A percentile compares a stretch with the other conserved stretches of the same genome.
phyloP scores from a whole-genome alignment of 2,329 filamentous ascomycete species.

The Botrytis medusae region DNA sequence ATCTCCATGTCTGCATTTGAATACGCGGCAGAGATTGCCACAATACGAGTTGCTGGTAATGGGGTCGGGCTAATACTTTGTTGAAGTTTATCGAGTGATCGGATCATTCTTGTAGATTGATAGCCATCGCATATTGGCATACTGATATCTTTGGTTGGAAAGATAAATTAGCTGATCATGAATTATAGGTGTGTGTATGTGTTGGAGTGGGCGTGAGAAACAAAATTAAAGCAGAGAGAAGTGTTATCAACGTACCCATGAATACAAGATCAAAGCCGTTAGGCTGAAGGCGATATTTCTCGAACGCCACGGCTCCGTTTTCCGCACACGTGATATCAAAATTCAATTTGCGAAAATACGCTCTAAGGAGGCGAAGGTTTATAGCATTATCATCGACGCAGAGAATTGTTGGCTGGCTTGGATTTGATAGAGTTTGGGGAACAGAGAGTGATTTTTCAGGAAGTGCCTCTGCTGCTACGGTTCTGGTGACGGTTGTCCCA shows the following conservation, averaged over 20 bases:
- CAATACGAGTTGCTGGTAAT: constrained; percentile 40
- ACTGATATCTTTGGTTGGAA: constrained; percentile 45
- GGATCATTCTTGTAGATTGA: constrained; percentile 49
- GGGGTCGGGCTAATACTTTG: constrained; percentile 29
- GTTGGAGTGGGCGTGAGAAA: constrained; percentile 38
- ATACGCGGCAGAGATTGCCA: constrained; percentile 54
- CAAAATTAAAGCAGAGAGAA: neutral
- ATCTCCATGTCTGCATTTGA: constrained; percentile 49
- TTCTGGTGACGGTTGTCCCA: too few relatives aligned
- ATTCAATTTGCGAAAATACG: constrained; percentile 35
- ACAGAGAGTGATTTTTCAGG: neutral
- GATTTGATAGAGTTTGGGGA: neutral
- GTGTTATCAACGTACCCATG: constrained; percentile 44
- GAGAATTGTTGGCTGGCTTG: constrained; percentile 28
- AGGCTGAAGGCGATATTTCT: constrained; percentile 32
- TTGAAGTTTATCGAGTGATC: constrained; percentile 46
- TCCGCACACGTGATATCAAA: constrained; percentile 41
- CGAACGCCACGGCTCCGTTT: constrained; percentile 48
- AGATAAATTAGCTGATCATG: neutral
- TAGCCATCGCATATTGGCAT: constrained; percentile 56
- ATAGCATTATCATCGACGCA: constrained; percentile 44
- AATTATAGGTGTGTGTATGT: constrained; percentile 23
- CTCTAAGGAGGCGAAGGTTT: constrained; percentile 41
- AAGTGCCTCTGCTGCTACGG: neutral
- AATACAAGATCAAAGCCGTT: constrained; percentile 46